Percentiles rank a stretch among this genome's conserved stretches.
Evolutionary conservation across 2,329 filamentous ascomycete species (phyloP).

Genomic region (Alternaria incomplexa): DNA sequence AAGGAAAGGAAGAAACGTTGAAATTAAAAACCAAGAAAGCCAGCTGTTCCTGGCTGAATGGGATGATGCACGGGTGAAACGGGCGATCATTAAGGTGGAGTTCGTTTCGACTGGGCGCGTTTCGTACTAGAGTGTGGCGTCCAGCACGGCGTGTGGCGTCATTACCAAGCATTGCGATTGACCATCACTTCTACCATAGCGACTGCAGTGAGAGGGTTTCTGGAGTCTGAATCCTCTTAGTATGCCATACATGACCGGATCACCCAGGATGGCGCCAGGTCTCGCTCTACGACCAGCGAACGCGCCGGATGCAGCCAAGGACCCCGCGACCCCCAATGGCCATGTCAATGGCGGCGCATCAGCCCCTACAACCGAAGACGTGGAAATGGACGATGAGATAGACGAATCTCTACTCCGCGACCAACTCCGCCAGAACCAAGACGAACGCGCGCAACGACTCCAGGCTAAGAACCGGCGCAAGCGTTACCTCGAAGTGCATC

Average conservation of each 20-base stretch:
- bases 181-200: background rate
- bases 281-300: slow-evolving; percentile 30
- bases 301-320: slow-evolving; percentile 11
- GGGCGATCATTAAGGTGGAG: slow-evolving; percentile 31
- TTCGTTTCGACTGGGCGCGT: slow-evolving; percentile 27
- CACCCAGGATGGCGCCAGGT: slow-evolving; percentile 28
- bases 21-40: slow-evolving; percentile 32
- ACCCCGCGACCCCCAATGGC: slow-evolving; percentile 1
- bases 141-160: slow-evolving; percentile 9
- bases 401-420: slow-evolving; percentile 20
- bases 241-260: slow-evolving; percentile 36
- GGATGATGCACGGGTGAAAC: slow-evolving; percentile 45
- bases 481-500: slow-evolving; percentile 74
- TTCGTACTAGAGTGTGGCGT: slow-evolving; percentile 29
- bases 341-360: slow-evolving; percentile 1
- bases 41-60: slow-evolving; percentile 37
- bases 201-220: background rate
- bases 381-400: slow-evolving; percentile 18
- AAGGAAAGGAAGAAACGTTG: slow-evolving; percentile 10
- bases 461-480: slow-evolving; percentile 76
- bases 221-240: background rate
- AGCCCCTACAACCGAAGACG: slow-evolving; percentile 13
- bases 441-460: slow-evolving; percentile 49
- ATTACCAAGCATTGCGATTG: background rate
- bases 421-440: slow-evolving; percentile 19